Evolutionary conservation across 345 rosid species (phyloP), one percentile per base, ranked within the genome.

Genomic region (Punica granatum): DNA sequence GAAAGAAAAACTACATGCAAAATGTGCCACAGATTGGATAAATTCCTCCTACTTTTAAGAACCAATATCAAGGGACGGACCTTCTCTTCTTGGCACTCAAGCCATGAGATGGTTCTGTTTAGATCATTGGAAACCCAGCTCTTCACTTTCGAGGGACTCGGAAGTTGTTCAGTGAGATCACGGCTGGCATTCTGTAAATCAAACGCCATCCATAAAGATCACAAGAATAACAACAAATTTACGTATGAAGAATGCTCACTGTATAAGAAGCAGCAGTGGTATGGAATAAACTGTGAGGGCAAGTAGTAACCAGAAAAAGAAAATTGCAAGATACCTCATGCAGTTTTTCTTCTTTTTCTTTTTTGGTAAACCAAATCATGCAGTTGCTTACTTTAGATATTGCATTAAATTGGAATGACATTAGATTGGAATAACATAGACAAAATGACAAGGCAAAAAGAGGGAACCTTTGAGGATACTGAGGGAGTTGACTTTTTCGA

Each of bases 21-120:
- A 18, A 15, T 19, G 19, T 46, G n/a, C 23, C 53, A 3, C 28
- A 51, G 9, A 30, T 0, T 6, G 21, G 28, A 1, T 23, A 51
- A 51, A n/a, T 51, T 8, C 30, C 23, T 51, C 48, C 28, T n/a
- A 18, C 53, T 18, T 18, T 19, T 25, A 13, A 53, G 19, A 53
- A 53, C 30, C 25, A 30, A 30, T 13, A n/a, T n/a, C 23, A 51
- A 26, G 33, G 61, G 18, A 61, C 75, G 73, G 73, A 86, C 99
- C 82, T 89, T 88, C 82, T 91, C 99, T 69, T 89, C 90, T 73
- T 79, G 96, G 77, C 86, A 82, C 71, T 85, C 88, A 33, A 94
- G 78, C 97, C 97, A 94, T 66, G 86, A 76, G 70, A 85, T 77
- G 61, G 97, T 91, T 77, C 66, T 83, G 65, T 67, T 76, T 60